These are phyloP conservation scores for Mycena rosella DNA, from an alignment of 768 basidiomycete genomes.

Conservation along the genomic window DNA sequence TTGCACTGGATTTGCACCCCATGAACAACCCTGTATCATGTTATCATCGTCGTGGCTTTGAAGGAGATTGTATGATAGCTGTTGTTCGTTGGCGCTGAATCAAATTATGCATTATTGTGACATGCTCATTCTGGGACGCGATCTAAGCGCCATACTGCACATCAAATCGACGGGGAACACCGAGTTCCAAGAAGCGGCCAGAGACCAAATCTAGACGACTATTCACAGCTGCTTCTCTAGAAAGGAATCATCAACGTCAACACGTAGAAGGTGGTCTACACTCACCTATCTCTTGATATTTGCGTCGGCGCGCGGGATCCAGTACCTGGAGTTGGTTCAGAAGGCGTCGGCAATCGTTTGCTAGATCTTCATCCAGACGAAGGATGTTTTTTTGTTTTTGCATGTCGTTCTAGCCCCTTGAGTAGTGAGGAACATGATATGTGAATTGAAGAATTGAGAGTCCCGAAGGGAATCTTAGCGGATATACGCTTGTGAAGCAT, in stretches of 20 bases:
- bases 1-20: constrained; percentile 16
- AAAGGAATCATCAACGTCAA: constrained; percentile 1
- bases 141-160: background rate
- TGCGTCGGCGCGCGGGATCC: constrained; percentile 73
- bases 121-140: constrained; percentile 29
- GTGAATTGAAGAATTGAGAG: too few species aligned
- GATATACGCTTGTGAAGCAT: too few species aligned
- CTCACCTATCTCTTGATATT: constrained; percentile 80
- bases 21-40: background rate
- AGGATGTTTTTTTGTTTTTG: constrained; percentile 58
- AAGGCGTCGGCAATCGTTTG: constrained; percentile 62
- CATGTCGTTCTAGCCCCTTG: too few species aligned
- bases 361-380: constrained; percentile 52
- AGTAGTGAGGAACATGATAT: too few species aligned
- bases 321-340: constrained; percentile 68
- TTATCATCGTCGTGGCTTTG: constrained; percentile 25
- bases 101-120: constrained; percentile 33
- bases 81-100: constrained; percentile 33
- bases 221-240: constrained; percentile 26
- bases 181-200: constrained; percentile 4
- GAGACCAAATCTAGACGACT: background rate
- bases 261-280: constrained; percentile 7
- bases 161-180: constrained; percentile 17
- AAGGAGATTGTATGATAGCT: constrained; percentile 38
- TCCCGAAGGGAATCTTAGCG: too few species aligned